Percentiles rank a stretch among this genome's conserved stretches.
Conservation (phyloP, 371 early-diverging fungal species). For the Apophysomyces sp. region DNA sequence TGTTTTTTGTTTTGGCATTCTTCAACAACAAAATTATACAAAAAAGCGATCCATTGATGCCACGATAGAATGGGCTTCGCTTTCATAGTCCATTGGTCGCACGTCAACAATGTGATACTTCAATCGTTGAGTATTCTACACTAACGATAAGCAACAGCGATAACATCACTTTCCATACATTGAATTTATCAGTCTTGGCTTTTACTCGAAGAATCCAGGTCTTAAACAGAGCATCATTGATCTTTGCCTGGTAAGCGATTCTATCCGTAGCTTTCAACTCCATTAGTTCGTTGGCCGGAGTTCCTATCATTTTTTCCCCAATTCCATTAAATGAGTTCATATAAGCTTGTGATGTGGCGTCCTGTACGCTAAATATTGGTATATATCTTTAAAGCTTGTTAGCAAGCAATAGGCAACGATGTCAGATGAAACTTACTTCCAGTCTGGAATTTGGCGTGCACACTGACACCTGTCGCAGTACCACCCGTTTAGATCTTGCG, state of each 20-base stretch:
- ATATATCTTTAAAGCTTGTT: constrained; percentile 57
- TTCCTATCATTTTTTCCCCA: constrained; percentile 65
- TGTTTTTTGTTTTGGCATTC: background rate
- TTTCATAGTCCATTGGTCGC: constrained; percentile 51
- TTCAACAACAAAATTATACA: background rate
- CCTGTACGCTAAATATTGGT: constrained; percentile 59
- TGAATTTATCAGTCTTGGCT: constrained; percentile 75
- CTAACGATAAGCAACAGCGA: background rate
- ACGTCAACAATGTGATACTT: constrained; percentile 39
- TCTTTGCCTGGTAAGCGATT: constrained; percentile 24
- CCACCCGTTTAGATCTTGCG: constrained; percentile 60
- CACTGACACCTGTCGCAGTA: constrained; percentile 84
- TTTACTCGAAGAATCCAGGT: constrained; percentile 63
- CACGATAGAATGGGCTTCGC: constrained; percentile 33
- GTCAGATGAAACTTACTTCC: constrained; percentile 42
- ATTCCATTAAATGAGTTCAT: constrained; percentile 78
- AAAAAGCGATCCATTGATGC: background rate
- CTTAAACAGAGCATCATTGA: constrained; percentile 58
- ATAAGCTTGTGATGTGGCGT: constrained; percentile 77
- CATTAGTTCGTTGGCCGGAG: constrained; percentile 63
- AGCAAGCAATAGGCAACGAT: background rate
- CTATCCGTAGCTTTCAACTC: constrained; percentile 35
- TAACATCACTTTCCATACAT: constrained; percentile 38
- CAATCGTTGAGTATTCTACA: constrained; percentile 50
- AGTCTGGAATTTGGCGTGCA: constrained; percentile 56